Base-by-base conservation (phyloP, 805 yeast species). In the Starmera caribaea region DNA sequence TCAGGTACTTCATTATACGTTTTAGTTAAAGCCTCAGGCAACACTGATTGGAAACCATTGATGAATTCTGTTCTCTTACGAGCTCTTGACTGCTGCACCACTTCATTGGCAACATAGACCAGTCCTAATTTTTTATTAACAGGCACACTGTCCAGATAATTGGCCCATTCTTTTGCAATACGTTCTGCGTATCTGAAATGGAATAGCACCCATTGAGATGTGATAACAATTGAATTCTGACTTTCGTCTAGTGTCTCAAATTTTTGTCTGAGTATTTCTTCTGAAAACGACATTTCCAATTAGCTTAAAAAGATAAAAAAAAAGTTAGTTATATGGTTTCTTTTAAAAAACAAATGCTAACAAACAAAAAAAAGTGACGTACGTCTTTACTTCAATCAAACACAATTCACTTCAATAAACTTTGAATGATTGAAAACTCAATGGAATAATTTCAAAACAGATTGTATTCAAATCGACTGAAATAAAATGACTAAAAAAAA, bases 51-150 rank as follows among this genome's bases (percentile, higher is more conserved):
- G 58, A 83, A 86, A 3, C 76, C 79, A 8, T 58, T 61, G 3
- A 80, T 58, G 46, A 81, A 79, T 36, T 76, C 84, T 4, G 62
- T 61, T 50, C 73, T 76, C 43, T 73, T 68, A 49, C 77, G 75
- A 29, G 80, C 77, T 42, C 79, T 68, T 3, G 88, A 76, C 54
- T 82, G 82, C 58, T 86, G 96, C 1, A 85, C 81, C 16, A 86
- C 79, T 47, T 86, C 96, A 56, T 86, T 86, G 38, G 82, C 80
- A 12, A 86, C 63, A 51, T 86, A 86, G 17, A 86, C 66, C 41
- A 81, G 59, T 2, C 81, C 68, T 38, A 81, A 65, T 43, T 69
- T 71, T 49, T 71, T 67, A 37, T 59, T 58, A n/a, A 52, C 47
- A 14, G 66, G 61, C 5, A 61, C 58, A 7, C 49, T 46, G 28